Base-by-base conservation (phyloP, 2,329 filamentous ascomycete genomes). In the Ceratocystis variospora region DNA sequence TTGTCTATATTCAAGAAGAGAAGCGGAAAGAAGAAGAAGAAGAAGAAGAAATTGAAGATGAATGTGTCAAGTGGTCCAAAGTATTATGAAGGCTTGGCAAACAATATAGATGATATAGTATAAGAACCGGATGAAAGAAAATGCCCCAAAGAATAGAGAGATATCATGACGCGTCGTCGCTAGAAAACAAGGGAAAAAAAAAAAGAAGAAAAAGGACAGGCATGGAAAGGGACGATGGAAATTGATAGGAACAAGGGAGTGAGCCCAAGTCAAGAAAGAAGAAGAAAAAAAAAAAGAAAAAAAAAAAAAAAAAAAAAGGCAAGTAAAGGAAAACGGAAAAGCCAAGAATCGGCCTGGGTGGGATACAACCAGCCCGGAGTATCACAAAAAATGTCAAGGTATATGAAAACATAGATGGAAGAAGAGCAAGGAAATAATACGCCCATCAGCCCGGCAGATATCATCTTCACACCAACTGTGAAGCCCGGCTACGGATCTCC, bases 401-500 rank as follows among this genome's bases (percentile, higher is more conserved):
- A 66, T 37, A 41, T 45, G 46, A 63, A 45, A 57, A 63, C 44
- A 28, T 31, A 53, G 25, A 44, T 25, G 41, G 17, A 19, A 62
- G 8, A 61, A 19, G n/a, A 41, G 45, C 25, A 31, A 59, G 15
- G 22, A 37, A 61, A 12, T 28, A 44, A 53, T 28, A 41, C 31
- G 17, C 33, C 57, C 25, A 28, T 31, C n/a, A 37, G 53, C 63
- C 28, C 17, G 22, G 8, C 28, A 33, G 17, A 44, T 7, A 17
- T 12, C 41, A 19, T 10, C 59, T 33, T 73, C 70, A 78, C 73
- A 84, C 80, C 41, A 85, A 71, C 65, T 72, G 74, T 65, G 81
- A 79, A 0, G 81, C 82, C 66, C 78, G 77, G 68, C 75, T 77
- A 66, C 82, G 77, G 71, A 94, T 90, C 71, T 92, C 88, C n/a